phyloP scores from a whole-genome alignment of 2,329 filamentous ascomycete species.

The Talaromyces sp. region DNA sequence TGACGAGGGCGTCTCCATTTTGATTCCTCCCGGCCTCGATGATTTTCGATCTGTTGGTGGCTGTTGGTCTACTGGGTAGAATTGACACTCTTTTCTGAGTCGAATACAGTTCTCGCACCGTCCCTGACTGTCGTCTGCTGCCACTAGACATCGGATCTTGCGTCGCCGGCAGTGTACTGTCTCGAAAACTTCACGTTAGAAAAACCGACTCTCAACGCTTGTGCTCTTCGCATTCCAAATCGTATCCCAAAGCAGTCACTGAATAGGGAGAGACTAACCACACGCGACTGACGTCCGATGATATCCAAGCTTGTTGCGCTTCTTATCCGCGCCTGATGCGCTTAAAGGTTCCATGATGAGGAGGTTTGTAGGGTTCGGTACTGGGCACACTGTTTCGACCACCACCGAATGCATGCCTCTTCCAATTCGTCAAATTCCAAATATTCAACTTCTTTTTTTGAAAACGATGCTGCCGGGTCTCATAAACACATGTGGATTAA shows the following conservation, averaged over 20 bases:
- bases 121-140: constrained; percentile 68
- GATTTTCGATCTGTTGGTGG: constrained; percentile 53
- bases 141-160: constrained; percentile 87
- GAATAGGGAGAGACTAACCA: constrained; percentile 63
- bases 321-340: constrained; percentile 57
- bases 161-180: constrained; percentile 85
- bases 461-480: not conserved
- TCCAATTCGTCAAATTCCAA: constrained; percentile 15
- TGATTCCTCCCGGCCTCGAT: constrained; percentile 34
- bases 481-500: constrained; percentile 5
- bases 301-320: constrained; percentile 90
- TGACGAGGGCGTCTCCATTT: constrained; percentile 44
- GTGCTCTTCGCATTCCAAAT: not conserved
- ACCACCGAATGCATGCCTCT: constrained; percentile 42
- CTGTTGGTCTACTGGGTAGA: constrained; percentile 81
- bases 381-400: constrained; percentile 35
- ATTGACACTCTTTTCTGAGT: constrained; percentile 91
- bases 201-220: not conserved
- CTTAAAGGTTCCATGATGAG: constrained; percentile 36
- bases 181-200: not conserved
- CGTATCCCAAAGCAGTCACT: not conserved
- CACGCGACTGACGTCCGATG: constrained; percentile 94
- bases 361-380: constrained; percentile 28
- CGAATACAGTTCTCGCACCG: constrained; percentile 92
- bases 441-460: constrained; percentile 4